Base-by-base conservation (phyloP, 208 protist species). In the Trypanosomatidae sp. region DNA sequence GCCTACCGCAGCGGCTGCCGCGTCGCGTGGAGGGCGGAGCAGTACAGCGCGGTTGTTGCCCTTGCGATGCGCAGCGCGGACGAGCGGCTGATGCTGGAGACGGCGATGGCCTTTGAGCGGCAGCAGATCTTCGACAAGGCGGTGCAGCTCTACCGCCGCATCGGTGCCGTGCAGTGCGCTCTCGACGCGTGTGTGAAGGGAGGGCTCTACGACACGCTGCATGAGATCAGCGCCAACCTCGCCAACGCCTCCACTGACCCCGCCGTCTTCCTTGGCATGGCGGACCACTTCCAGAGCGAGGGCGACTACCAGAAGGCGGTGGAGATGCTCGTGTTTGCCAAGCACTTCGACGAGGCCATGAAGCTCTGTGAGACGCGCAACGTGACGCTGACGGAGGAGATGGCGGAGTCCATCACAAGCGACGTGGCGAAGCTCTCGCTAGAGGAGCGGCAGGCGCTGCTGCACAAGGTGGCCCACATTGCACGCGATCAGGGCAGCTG, bases 131-230 rank as follows among this genome's bases (percentile, higher is more conserved):
- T 87, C 66, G 96, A 98, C 77, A 97, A 98, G 83, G 90, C 98
- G 2, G 96, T 98, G 3, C 74, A 91, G 56, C 89, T 99, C 15
- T 99, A 98, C 78, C 97, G 98, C 73, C 93, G 95, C 73, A 88
- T 97, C 41, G 97, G 97, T 41, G 91, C 96, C 49, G 85, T 96
- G 49, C 88, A 95, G 69, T 86, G 86, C 36, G 97, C 97, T 3
- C 87, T 99, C 55, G 88, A 98, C 62, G 83, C 94, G 6, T 99
- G 95, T 74, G 96, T 99, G 75, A 90, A 89, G 52, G 89, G 91
- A 30, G 84, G 93, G 12, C 85, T 98, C n/a, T 98, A 95, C 78
- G 95, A 98, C 33, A 91, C 86, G 6, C 87, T 99, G 69, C 89
- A 96, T 50, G 79, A 92, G n/a, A 96, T 99, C 56, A 96, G 97